A percentile compares a stretch with the other conserved stretches of the same genome.
These are phyloP conservation scores for Aureobasidium sp. DNA, from an alignment of 2,329 filamentous ascomycete species.

Conservation along the genomic window DNA sequence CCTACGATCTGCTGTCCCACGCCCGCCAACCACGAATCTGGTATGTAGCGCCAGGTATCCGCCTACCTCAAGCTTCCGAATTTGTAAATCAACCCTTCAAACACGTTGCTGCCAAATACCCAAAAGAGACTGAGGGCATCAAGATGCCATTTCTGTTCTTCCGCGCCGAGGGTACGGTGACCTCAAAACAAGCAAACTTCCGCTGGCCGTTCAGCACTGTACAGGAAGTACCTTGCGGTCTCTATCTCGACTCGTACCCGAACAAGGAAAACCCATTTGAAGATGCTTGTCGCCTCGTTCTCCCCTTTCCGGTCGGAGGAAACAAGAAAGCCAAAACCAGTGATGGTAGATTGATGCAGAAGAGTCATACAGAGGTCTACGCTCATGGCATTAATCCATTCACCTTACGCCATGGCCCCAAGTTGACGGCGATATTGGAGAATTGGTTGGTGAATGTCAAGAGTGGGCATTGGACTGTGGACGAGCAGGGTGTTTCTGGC, in stretches of 20 bases:
- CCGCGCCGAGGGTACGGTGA: constrained; percentile 24
- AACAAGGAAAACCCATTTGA: constrained; percentile 29
- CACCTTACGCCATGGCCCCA: constrained; percentile 27
- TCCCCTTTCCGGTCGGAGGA: constrained; percentile 25
- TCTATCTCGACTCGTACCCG: constrained; percentile 28
- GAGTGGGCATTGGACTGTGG: constrained; percentile 26
- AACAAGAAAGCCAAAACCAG: constrained; percentile 25
- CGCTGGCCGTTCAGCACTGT: constrained; percentile 27
- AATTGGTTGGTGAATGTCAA: constrained; percentile 27
- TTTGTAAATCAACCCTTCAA: constrained; percentile 29
- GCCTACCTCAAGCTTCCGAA: constrained; percentile 27
- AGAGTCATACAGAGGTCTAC: constrained; percentile 26
- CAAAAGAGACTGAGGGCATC: constrained; percentile 25
- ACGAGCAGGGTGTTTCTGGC: constrained; percentile 25
- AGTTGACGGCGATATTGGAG: constrained; percentile 26
- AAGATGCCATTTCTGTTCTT: constrained; percentile 29
- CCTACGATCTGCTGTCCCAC: constrained; percentile 25
- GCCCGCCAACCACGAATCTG: constrained; percentile 25
- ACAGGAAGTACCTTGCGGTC: constrained; percentile 26
- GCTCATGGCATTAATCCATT: constrained; percentile 28
- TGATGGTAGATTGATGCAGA: constrained; percentile 24
- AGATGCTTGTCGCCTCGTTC: constrained; percentile 26
- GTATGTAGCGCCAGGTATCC: constrained; percentile 27
- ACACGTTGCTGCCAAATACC: constrained; percentile 21
- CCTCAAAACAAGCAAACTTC: constrained; percentile 28